Conservation (phyloP, 2,329 filamentous ascomycete species). For the Aspergillus ochraceoroseus region DNA sequence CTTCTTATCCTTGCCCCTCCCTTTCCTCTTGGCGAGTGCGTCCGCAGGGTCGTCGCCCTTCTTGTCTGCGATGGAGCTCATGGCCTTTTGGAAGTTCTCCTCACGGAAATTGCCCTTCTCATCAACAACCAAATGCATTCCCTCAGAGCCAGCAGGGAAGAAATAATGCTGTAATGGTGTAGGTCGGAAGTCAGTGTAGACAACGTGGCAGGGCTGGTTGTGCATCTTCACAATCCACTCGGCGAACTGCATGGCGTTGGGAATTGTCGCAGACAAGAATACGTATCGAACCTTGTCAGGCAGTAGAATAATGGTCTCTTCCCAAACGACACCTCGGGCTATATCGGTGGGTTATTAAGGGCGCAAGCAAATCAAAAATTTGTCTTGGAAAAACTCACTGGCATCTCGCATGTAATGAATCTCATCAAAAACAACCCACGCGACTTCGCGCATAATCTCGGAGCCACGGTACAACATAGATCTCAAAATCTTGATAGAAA, state of each 20-base stretch:
- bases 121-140: constrained; percentile 90
- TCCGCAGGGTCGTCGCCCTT: constrained; percentile 80
- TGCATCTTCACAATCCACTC: constrained; percentile 99
- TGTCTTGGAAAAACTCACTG: constrained; percentile 32
- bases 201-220: constrained; percentile 94
- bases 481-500: constrained; percentile 64
- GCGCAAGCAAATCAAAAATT: not conserved
- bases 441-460: constrained; percentile 98
- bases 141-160: constrained; percentile 86
- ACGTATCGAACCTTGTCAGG: constrained; percentile 99
- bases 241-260: constrained; percentile 97
- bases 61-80: constrained; percentile 81
- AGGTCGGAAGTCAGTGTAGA: constrained; percentile 96
- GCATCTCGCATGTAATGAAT: constrained; percentile 98
- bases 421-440: constrained; percentile 97
- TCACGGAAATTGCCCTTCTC: constrained; percentile 96
- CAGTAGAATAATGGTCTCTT: constrained; percentile 96
- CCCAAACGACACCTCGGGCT: constrained; percentile 92
- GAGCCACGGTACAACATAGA: constrained; percentile 98
- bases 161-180: constrained; percentile 97
- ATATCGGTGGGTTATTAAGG: constrained; percentile 19
- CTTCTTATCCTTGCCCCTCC: constrained; percentile 87
- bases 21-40: constrained; percentile 71
- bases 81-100: constrained; percentile 95
- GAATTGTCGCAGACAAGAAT: constrained; percentile 95